Conservation (phyloP, 441 rosid genomes). For the Pelargonium fulgidum region DNA sequence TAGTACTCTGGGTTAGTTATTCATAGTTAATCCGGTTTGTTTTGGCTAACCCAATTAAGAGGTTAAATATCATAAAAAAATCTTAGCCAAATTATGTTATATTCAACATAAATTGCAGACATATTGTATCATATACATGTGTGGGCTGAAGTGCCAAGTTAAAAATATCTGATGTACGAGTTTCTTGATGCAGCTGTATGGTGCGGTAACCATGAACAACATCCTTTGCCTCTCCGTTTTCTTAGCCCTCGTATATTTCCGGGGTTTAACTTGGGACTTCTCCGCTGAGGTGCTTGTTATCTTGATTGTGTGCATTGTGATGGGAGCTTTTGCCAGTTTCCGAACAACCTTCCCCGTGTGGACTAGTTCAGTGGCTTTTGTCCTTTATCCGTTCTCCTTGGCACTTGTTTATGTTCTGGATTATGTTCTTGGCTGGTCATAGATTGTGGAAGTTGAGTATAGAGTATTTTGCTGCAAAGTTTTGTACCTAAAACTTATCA, state of each 20-base stretch:
- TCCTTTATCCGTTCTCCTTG: constrained; percentile 27
- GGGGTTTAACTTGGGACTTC: constrained; percentile 27
- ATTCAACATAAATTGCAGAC: no score
- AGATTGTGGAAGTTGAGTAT: no score
- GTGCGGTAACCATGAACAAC: constrained; percentile 31
- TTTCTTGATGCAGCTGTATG: constrained; percentile 15
- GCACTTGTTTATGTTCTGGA: constrained; percentile 25
- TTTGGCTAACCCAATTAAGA: neutral
- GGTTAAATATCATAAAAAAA: neutral
- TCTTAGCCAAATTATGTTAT: no score
- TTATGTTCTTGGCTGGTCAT: constrained; percentile 26
- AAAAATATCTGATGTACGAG: neutral
- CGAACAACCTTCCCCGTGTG: constrained; percentile 30
- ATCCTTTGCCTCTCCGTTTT: constrained; percentile 25
- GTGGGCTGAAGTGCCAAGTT: neutral
- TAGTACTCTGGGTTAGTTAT: no score
- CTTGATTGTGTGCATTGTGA: constrained; percentile 24
- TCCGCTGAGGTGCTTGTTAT: constrained; percentile 24
- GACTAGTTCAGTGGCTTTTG: constrained; percentile 24
- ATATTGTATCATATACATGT: neutral
- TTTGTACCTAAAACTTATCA: no score
- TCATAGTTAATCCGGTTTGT: no score
- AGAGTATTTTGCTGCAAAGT: no score
- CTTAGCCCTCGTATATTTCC: constrained; percentile 27
- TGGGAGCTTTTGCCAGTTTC: constrained; percentile 24